Conservation (phyloP, 192 early-diverging fungal genomes). For the Dissophora globulifera region DNA sequence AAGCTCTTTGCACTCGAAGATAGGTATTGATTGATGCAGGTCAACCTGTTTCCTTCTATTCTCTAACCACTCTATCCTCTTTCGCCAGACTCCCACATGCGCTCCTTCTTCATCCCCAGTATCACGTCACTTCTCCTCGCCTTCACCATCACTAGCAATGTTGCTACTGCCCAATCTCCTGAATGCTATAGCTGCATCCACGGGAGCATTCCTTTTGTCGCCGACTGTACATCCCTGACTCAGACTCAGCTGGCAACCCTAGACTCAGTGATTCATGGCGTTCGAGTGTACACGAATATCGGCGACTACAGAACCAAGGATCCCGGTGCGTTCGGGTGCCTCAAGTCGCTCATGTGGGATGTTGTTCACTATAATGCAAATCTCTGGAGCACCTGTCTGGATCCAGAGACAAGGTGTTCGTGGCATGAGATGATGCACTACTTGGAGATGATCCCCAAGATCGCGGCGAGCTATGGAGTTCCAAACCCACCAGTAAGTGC, state of each 20-base stretch:
- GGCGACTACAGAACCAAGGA: neutral
- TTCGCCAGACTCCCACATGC: no score
- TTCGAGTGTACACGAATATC: neutral
- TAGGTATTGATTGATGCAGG: no score
- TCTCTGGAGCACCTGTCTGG: conserved; percentile 26
- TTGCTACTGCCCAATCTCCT: conserved; percentile 16
- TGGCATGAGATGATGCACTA: conserved; percentile 44
- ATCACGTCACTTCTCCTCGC: conserved; percentile 14
- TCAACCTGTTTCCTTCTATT: no score
- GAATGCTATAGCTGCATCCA: conserved; percentile 29
- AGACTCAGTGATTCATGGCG: conserved; percentile 16
- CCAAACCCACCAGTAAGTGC: conserved; percentile 32
- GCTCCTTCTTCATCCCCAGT: neutral
- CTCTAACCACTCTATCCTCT: no score
- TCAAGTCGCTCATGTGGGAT: conserved; percentile 37
- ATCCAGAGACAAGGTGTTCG: conserved; percentile 10
- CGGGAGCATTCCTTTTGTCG: conserved; percentile 4
- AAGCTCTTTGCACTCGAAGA: no score
- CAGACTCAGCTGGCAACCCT: neutral
- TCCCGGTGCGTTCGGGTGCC: conserved; percentile 15
- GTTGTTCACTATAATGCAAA: conserved; percentile 27
- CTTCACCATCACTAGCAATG: neutral
- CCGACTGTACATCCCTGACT: conserved; percentile 8
- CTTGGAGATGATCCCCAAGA: conserved; percentile 27
- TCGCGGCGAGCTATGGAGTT: conserved; percentile 27